Evolutionary conservation across 352 stramenopile genomes (phyloP).

Genomic region (Lagenidium giganteum): DNA sequence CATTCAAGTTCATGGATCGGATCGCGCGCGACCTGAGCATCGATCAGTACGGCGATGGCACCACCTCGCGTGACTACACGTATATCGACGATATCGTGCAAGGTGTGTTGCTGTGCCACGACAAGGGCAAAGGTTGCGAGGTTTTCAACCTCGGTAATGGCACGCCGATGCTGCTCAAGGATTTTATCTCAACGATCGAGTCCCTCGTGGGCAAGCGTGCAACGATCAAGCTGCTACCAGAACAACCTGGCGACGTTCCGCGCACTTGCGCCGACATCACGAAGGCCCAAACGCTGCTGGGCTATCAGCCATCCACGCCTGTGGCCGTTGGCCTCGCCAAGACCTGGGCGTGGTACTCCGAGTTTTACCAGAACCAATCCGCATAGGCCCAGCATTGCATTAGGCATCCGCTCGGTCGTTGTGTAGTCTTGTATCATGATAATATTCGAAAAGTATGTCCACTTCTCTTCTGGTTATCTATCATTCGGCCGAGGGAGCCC

Average conservation of each 20-base stretch:
- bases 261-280: conserved; percentile 95
- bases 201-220: conserved; percentile 91
- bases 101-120: conserved; percentile 82
- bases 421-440: too few relatives aligned
- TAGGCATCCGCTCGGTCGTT: too few relatives aligned
- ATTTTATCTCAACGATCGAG: conserved; percentile 96
- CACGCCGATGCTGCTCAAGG: conserved; percentile 83
- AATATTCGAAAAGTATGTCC: conserved; percentile 13
- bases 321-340: conserved; percentile 91
- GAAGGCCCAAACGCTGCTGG: conserved; percentile 93
- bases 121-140: conserved; percentile 82
- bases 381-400: conserved; percentile 3
- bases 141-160: conserved; percentile 98
- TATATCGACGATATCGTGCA: conserved; percentile 99
- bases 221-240: conserved; percentile 90
- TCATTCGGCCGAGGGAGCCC: too few relatives aligned
- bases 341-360: conserved; percentile 93
- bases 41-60: conserved; percentile 96
- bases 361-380: conserved; percentile 48
- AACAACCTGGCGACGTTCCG: conserved; percentile 96
- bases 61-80: conserved; percentile 95
- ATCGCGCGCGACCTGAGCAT: conserved; percentile 90
- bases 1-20: conserved; percentile 98
- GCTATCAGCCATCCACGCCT: conserved; percentile 91
- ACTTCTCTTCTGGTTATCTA: too few relatives aligned